These are phyloP conservation scores for Volutella citrinella DNA, from an alignment of 2,329 filamentous ascomycete species.

Conservation along the genomic window DNA sequence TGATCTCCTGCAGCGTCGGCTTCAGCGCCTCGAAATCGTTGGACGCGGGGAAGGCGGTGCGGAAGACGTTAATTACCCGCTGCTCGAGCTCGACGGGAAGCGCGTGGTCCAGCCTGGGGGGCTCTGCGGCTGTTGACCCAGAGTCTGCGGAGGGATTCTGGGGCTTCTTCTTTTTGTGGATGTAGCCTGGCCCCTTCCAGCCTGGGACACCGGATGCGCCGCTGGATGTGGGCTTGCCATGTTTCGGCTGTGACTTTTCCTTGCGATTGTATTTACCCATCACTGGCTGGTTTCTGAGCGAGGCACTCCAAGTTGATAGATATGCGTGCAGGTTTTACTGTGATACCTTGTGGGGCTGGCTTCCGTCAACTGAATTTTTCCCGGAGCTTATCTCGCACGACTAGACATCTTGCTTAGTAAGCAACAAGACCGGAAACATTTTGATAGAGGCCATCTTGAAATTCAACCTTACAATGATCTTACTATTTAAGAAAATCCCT, in stretches of 20 bases:
- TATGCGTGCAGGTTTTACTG: too few species aligned
- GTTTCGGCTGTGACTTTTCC: neutral
- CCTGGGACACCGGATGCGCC: neutral
- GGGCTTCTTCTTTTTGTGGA: too few species aligned
- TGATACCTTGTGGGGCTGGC: too few species aligned
- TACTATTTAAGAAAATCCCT: too few species aligned
- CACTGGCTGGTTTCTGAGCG: too few species aligned
- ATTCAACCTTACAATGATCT: too few species aligned
- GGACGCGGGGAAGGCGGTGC: neutral
- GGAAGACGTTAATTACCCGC: neutral
- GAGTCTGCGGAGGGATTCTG: neutral
- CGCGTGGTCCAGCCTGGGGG: neutral
- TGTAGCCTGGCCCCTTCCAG: neutral
- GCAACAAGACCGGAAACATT: too few species aligned
- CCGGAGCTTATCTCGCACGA: too few species aligned
- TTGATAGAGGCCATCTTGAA: too few species aligned
- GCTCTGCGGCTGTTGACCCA: neutral
- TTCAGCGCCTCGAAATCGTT: neutral
- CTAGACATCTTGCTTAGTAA: too few species aligned
- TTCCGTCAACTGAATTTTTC: too few species aligned
- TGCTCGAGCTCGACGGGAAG: neutral
- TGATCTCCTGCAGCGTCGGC: neutral
- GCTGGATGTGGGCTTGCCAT: neutral
- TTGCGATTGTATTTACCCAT: neutral
- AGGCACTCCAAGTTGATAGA: too few species aligned